Base-by-base conservation (phyloP, 257 asterid species). In the Capsicum pubescens region DNA sequence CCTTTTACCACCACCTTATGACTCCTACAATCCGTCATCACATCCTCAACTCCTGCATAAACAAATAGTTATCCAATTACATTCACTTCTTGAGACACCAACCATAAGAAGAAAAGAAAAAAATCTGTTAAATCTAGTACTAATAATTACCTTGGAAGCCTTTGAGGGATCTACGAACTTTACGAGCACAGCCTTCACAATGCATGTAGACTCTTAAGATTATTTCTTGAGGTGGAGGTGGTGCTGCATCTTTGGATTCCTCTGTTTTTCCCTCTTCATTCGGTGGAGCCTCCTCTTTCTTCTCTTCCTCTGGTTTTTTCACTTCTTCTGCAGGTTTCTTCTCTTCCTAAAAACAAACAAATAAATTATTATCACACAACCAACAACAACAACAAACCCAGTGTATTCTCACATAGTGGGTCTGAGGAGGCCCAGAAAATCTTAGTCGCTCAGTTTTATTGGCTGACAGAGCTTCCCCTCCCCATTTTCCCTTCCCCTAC, bases 121-220 rank as follows among this genome's bases (percentile, higher is more conserved):
- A 39, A 39, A 3, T 4, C 44, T 39, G 44, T 4, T 39, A 39
- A 39, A 39, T 39, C 44, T 39, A 4, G 44, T 39, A 39, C 44
- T 39, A 4, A 4, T 39, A 39, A 39, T 39, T 81, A 97, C 99
- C 99, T 7, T 89, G 89, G 42, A 93, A 97, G 55, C 98, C 99
- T 83, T 92, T 95, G 83, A 97, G 98, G 80, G 93, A 92, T 61
- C 95, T 81, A 79, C 95, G 97, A 81, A 97, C 97, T 93, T 97
- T 97, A 1, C 97, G 90, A 84, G 99, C 98, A 52, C 99, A 97
- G 0, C 98, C 99, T 88, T 97, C 99, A 55, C 99, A 97, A 92
- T 97, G 99, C 99, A 97, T 97, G 97, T 57, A 95, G 1, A 97
- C 98, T 82, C 84, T 92, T 44, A 97, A 83, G 2, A 97, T 87